Conservation (phyloP, 305 asterid genomes). For the Fraxinus velutina region DNA sequence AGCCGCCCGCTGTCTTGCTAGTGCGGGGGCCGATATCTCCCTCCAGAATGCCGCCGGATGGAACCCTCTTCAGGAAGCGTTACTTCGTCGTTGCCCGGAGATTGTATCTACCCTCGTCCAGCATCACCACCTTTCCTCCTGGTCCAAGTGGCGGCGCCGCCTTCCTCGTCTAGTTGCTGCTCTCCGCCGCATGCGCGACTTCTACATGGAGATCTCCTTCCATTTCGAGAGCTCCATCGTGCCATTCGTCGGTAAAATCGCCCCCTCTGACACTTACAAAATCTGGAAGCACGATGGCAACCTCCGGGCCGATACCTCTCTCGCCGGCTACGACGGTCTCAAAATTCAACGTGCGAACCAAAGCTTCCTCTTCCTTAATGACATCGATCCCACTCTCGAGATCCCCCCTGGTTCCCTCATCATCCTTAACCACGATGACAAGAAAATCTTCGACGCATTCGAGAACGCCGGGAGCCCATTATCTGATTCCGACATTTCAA, state of each 20-base stretch:
- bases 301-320: slow-evolving; percentile 81
- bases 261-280: slow-evolving; percentile 87
- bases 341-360: slow-evolving; percentile 87
- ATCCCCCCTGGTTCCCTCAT: slow-evolving; percentile 64
- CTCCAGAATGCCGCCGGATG: slow-evolving; percentile 85
- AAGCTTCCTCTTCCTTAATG: slow-evolving; percentile 79
- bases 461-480: slow-evolving; percentile 72
- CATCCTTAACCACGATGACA: slow-evolving; percentile 74
- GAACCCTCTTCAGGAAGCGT: slow-evolving; percentile 81
- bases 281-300: slow-evolving; percentile 94
- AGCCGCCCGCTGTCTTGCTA: slow-evolving; percentile 54
- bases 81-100: slow-evolving; percentile 69
- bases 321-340: slow-evolving; percentile 85
- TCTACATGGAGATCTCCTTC: slow-evolving; percentile 45
- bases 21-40: slow-evolving; percentile 72
- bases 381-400: slow-evolving; percentile 36
- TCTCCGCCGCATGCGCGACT: slow-evolving; percentile 84
- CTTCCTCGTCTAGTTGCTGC: slow-evolving; percentile 73
- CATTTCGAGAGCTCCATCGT: slow-evolving; percentile 90
- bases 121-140: slow-evolving; percentile 70
- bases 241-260: slow-evolving; percentile 81
- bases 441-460: slow-evolving; percentile 74
- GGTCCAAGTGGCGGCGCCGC: slow-evolving; percentile 90
- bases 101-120: slow-evolving; percentile 60
- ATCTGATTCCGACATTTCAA: slow-evolving; percentile 57